phyloP scores from a whole-genome alignment of 306 rosid species.

The Inga laurina region DNA sequence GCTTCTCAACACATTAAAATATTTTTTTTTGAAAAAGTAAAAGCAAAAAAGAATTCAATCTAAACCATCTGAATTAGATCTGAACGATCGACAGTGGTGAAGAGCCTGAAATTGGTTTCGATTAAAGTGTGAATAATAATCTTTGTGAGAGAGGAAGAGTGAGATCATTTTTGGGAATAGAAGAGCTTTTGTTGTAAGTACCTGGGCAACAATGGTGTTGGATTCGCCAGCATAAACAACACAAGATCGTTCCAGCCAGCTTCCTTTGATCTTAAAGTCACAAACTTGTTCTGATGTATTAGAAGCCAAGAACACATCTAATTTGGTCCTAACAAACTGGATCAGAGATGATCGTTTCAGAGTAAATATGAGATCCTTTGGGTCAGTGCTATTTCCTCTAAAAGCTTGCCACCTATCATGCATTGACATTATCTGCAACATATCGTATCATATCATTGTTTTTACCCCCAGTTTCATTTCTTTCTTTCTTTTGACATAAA shows the following conservation, averaged over 20 bases:
- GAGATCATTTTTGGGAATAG: too few species aligned
- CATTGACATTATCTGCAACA: constrained; percentile 5
- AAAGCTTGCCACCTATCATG: constrained; percentile 25
- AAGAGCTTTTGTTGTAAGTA: neutral
- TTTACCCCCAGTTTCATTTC: neutral
- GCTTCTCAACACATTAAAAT: too few species aligned
- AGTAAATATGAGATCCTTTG: neutral
- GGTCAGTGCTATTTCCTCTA: neutral
- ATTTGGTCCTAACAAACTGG: constrained; percentile 27
- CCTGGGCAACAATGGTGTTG: constrained; percentile 43
- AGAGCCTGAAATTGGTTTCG: too few species aligned
- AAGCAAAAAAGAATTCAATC: too few species aligned
- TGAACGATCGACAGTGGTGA: too few species aligned
- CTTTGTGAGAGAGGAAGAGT: too few species aligned
- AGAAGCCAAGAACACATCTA: constrained; percentile 43
- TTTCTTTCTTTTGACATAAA: neutral
- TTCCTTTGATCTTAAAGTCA: constrained; percentile 39
- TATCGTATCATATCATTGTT: neutral
- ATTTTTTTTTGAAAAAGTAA: too few species aligned
- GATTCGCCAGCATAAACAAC: constrained; percentile 47
- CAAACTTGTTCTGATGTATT: constrained; percentile 30
- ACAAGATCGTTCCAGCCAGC: constrained; percentile 34
- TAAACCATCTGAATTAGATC: too few species aligned
- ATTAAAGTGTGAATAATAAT: too few species aligned
- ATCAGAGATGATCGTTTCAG: constrained; percentile 26